Evolutionary conservation across 1,284 basidiomycete species (phyloP), one percentile per base, ranked within the genome.

Genomic region (Cryptococcus neoformans): DNA sequence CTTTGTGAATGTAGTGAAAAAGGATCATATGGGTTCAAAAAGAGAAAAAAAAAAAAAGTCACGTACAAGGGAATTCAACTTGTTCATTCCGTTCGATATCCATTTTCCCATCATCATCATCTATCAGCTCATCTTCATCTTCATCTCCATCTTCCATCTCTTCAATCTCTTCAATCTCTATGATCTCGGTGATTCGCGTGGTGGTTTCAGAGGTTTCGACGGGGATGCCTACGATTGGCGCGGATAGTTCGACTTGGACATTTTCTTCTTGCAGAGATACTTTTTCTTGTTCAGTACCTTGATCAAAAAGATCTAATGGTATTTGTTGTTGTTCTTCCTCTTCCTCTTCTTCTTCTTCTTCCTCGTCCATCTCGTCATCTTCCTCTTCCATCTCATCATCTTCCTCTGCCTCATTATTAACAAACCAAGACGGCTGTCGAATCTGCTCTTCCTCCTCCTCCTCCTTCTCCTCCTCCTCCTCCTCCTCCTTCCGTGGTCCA

Each of bases 141-240:
- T 48, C 53, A 16, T 55, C 56, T 11, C 51, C 48, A n/a, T 55
- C 53, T 35, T 58, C 58, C 37, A 51, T 46, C 42, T 58, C 52
- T 45, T 21, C 21, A 21, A 21, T 21, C 21, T 21, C 21, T 21
- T 21, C 21, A 21, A 21, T 21, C 21, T 21, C 21, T 21, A 21
- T 21, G 21, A 21, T 21, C 21, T 21, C 21, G 21, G 21, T 21
- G 21, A 21, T 21, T 21, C 21, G 21, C 21, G 21, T 21, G 21
- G 21, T 21, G 21, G 21, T 21, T 21, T 21, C 21, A 21, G 21
- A 21, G 21, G 21, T 21, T 21, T 21, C 21, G 21, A 21, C 21
- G 21, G n/a, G n/a, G n/a, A n/a, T n/a, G n/a, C n/a, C n/a, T n/a
- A n/a, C n/a, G n/a, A n/a, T n/a, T n/a, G n/a, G n/a, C n/a, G n/a